Evolutionary conservation across 2,329 filamentous ascomycete genomes (phyloP).

Genomic region (Exophiala xenobiotica): DNA sequence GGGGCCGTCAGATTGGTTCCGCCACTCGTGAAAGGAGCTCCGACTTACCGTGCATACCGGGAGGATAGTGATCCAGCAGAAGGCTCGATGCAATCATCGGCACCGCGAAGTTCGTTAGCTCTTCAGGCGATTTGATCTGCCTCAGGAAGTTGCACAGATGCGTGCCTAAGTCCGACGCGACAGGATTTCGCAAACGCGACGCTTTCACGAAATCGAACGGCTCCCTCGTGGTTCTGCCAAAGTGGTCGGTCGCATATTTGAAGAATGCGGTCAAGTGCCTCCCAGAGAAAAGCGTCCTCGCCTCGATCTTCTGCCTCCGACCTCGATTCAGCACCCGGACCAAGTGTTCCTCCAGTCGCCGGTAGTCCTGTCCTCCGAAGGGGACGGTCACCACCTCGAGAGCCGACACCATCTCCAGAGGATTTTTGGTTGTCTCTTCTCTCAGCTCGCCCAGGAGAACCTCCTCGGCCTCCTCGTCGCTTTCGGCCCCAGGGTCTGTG

Average conservation of each 20-base stretch:
- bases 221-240: conserved; percentile 14
- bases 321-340: conserved; percentile 28
- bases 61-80: conserved; percentile 32
- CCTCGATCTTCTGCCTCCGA: conserved; percentile 18
- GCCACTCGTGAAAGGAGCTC: not conserved
- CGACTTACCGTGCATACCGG: conserved; percentile 27
- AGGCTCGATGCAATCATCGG: conserved; percentile 31
- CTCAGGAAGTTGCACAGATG: conserved; percentile 31
- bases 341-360: conserved; percentile 29
- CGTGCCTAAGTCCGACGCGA: conserved; percentile 25
- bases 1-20: not conserved
- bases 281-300: conserved; percentile 29
- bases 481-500: conserved; percentile 21
- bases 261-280: conserved; percentile 31
- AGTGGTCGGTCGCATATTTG: conserved; percentile 22
- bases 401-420: conserved; percentile 23
- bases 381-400: conserved; percentile 31
- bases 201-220: conserved; percentile 31
- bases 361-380: conserved; percentile 21
- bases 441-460: conserved; percentile 30
- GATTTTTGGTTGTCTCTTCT: conserved; percentile 30
- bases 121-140: conserved; percentile 22
- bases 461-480: conserved; percentile 27
- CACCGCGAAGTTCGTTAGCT: conserved; percentile 31
- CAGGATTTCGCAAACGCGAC: conserved; percentile 27